Evolutionary conservation across 495 filamentous ascomycete species (phyloP), one percentile per base, ranked within the genome.

Genomic region (Penicillium maclennaniae): DNA sequence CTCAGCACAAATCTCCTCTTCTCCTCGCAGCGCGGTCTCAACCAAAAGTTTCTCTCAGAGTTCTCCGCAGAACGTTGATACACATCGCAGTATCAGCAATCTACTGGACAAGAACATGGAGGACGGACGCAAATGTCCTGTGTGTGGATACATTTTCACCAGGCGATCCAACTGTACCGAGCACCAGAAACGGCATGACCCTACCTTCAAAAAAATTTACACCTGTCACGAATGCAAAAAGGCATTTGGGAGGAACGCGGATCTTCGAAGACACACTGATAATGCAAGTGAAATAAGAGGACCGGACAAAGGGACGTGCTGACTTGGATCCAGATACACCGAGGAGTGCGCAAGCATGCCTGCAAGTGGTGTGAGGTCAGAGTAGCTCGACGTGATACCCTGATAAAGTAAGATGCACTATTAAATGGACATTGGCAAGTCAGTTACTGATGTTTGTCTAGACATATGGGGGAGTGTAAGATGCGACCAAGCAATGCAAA

Each of bases 151-250:
- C 69, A 78, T 84, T 7, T 97, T 97, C 65, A 88, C 88, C 54
- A 74, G 92, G 47, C 87, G 83, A 62, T 97, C 92, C 72, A 97
- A 97, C 72, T 90, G 87, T 69, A 89, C 87, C 63, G 85, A 89
- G 48, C 92, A 97, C 68, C 79, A 93, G 77, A 89, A 93, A 63
- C 92, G 83, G 7, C 92, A 97, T 70, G 84, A 96, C 67, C 87
- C 91, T 3, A 80, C 78, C 45, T 77, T 83, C 46, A 83, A 82
- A 56, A 85, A 87, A 59, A 83, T 83, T 1, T 85, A 89, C 67
- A 71, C 76, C 5, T 97, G 92, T 69, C 66, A 79, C 42, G 72
- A 81, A 54, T 93, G 73, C 56, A 58, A 48, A 15, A 58, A 69
- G 49, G 34, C 66, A n/a, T 72, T 73, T 51, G 63, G 72, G 7